Conservation (phyloP, 2,329 filamentous ascomycete species). For the Fusarium brachygibbosum region DNA sequence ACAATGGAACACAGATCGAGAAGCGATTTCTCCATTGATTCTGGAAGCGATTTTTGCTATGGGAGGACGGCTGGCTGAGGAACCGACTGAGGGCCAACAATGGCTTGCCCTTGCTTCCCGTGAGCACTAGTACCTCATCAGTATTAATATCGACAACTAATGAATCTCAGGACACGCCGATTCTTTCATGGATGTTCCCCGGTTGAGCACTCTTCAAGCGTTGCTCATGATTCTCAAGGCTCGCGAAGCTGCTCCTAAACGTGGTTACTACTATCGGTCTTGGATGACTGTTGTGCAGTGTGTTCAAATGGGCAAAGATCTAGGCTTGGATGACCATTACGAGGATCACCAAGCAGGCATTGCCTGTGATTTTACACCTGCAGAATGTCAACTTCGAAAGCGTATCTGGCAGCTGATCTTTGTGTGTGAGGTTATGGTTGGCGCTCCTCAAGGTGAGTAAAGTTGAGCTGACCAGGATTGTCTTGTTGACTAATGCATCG, state of each 20-base stretch:
- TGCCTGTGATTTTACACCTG: conserved; percentile 74
- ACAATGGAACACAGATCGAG: conserved; percentile 86
- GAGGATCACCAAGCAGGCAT: conserved; percentile 80
- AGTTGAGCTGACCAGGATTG: not conserved
- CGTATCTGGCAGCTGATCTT: conserved; percentile 92
- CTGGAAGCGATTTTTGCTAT: conserved; percentile 94
- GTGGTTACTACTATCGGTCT: conserved; percentile 95
- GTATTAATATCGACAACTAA: conserved; percentile 36
- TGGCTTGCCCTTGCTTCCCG: conserved; percentile 93
- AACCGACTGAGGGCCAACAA: conserved; percentile 86
- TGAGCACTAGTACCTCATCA: conserved; percentile 57
- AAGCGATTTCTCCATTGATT: conserved; percentile 89
- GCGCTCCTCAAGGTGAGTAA: conserved; percentile 81
- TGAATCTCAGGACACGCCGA: conserved; percentile 80
- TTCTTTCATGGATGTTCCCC: conserved; percentile 91
- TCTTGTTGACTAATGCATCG: conserved; percentile 26
- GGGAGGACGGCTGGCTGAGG: conserved; percentile 84
- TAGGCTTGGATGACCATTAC: conserved; percentile 89
- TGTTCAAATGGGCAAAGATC: conserved; percentile 91
- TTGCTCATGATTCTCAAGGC: conserved; percentile 90
- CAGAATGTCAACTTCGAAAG: conserved; percentile 87
- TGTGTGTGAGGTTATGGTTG: conserved; percentile 90
- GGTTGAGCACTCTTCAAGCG: conserved; percentile 92
- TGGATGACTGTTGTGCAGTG: conserved; percentile 97
- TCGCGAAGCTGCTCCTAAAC: conserved; percentile 89